A percentile compares a stretch with the other conserved stretches of the same genome.
Conservation (phyloP, 768 basidiomycete genomes). For the Amanita subjunquillea region DNA sequence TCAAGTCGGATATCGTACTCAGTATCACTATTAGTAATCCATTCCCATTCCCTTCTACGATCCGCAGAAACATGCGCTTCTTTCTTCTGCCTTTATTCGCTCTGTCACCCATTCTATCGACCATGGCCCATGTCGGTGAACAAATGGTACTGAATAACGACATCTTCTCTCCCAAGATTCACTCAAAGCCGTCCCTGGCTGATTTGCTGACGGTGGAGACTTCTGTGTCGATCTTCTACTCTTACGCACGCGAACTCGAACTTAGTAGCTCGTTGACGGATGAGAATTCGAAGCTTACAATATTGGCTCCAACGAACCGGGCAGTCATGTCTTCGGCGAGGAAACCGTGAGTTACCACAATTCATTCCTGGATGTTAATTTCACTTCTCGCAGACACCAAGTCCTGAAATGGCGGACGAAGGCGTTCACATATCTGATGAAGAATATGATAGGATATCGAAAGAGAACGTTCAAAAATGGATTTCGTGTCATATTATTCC, state of each 20-base stretch:
- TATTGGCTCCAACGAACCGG: constrained; percentile 82
- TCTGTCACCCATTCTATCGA: neutral
- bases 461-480: constrained; percentile 69
- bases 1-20: too few relatives aligned
- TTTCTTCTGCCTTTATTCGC: neutral
- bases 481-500: constrained; percentile 78
- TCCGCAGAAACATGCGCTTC: too few relatives aligned
- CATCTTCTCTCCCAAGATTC: constrained; percentile 26
- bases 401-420: constrained; percentile 27
- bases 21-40: too few relatives aligned
- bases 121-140: neutral
- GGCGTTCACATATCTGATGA: constrained; percentile 52
- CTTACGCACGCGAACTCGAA: constrained; percentile 67
- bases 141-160: constrained; percentile 1
- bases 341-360: constrained; percentile 62
- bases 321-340: constrained; percentile 72
- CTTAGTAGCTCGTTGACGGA: constrained; percentile 42
- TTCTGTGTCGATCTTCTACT: constrained; percentile 73
- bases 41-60: too few relatives aligned
- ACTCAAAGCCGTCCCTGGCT: constrained; percentile 45
- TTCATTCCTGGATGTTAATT: neutral
- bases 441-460: constrained; percentile 50
- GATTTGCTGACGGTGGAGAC: constrained; percentile 74
- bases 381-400: constrained; percentile 44
- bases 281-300: constrained; percentile 29